These are phyloP conservation scores for Colletotrichum phormii DNA, from an alignment of 2,329 filamentous ascomycete species.

Conservation along the genomic window DNA sequence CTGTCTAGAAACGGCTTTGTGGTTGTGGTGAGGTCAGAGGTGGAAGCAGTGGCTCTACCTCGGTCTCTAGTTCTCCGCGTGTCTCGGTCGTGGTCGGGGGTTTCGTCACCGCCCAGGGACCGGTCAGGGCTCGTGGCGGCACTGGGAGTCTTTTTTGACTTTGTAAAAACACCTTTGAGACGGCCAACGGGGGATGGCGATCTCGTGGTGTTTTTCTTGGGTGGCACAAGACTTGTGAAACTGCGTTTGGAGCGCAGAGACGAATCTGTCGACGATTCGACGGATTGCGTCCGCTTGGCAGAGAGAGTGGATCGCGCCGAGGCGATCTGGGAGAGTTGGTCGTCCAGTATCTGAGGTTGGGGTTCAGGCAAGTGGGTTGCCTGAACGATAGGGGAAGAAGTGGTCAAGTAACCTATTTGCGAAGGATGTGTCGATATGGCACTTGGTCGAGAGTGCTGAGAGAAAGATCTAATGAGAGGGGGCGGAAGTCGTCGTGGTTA, in stretches of 20 bases:
- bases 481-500: slow-evolving; percentile 15
- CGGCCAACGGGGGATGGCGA: slow-evolving; percentile 78
- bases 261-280: slow-evolving; percentile 43
- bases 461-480: slow-evolving; percentile 23
- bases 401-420: slow-evolving; percentile 75
- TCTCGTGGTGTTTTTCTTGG: slow-evolving; percentile 61
- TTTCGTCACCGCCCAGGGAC: slow-evolving; percentile 37
- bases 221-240: slow-evolving; percentile 54
- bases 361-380: slow-evolving; percentile 63
- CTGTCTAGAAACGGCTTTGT: slow-evolving; percentile 22
- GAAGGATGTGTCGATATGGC: slow-evolving; percentile 70
- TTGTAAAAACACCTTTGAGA: slow-evolving; percentile 76
- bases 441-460: slow-evolving; percentile 49
- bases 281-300: slow-evolving; percentile 45
- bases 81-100: slow-evolving; percentile 31
- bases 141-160: slow-evolving; percentile 61
- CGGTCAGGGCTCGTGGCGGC: slow-evolving; percentile 55
- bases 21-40: slow-evolving; percentile 30
- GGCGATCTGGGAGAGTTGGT: slow-evolving; percentile 41
- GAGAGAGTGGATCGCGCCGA: slow-evolving; percentile 53
- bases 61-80: slow-evolving; percentile 20
- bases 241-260: slow-evolving; percentile 45
- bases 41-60: slow-evolving; percentile 31
- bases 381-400: slow-evolving; percentile 75
- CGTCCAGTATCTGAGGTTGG: slow-evolving; percentile 54